These are phyloP conservation scores for Chloromonas sp. DNA, from an alignment of 163 green algal genomes.

Conservation along the genomic window DNA sequence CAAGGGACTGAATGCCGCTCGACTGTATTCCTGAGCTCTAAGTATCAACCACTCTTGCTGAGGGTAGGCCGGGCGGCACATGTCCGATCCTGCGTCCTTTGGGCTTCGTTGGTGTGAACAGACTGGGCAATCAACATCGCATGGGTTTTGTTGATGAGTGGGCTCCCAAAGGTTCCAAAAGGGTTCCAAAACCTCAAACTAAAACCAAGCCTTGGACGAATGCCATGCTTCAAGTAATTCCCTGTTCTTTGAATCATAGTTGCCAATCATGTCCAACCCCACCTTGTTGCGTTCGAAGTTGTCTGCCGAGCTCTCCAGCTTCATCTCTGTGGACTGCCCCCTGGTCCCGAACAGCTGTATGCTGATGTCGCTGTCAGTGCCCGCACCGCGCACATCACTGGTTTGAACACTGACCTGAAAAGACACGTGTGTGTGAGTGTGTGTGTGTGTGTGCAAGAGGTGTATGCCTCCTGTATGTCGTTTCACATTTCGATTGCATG, in stretches of 20 bases:
- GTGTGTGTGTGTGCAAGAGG: too few relatives aligned
- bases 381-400: constrained; percentile 36
- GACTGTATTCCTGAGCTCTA: neutral
- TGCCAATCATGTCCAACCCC: too few relatives aligned
- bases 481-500: neutral
- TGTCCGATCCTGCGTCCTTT: neutral
- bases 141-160: too few relatives aligned
- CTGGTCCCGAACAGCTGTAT: constrained; percentile 21
- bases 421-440: too few relatives aligned
- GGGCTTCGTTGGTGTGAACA: too few relatives aligned
- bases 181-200: too few relatives aligned
- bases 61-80: neutral
- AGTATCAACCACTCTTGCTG: neutral
- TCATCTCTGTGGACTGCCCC: constrained; percentile 19
- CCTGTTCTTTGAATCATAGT: too few relatives aligned
- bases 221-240: too few relatives aligned
- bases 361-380: constrained; percentile 46
- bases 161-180: too few relatives aligned
- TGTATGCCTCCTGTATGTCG: neutral
- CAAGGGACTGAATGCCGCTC: too few relatives aligned
- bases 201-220: too few relatives aligned
- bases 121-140: too few relatives aligned
- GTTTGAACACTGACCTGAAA: constrained; percentile 30
- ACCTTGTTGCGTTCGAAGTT: constrained; percentile 54
- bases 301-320: constrained; percentile 37